Evolutionary conservation across 441 rosid species (phyloP).

Genomic region (Cnidoscolus chayamansa): DNA sequence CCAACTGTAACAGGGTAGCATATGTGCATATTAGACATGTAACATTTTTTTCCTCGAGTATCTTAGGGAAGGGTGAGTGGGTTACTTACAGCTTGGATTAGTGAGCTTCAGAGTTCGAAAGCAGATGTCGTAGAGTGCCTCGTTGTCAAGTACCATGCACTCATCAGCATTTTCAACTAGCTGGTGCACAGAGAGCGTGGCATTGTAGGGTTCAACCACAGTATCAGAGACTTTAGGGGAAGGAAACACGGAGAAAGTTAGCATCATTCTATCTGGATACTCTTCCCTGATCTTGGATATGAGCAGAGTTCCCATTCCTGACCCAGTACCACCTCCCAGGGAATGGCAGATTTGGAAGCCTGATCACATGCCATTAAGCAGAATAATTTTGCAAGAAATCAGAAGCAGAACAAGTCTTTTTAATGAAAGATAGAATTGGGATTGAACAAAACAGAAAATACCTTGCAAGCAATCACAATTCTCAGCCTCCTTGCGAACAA

Average conservation of each 20-base stretch:
- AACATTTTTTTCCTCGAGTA: neutral
- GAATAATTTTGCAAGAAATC: neutral
- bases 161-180: slow-evolving; percentile 53
- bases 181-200: slow-evolving; percentile 51
- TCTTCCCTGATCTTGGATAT: slow-evolving; percentile 53
- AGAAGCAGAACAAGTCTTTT: too few relatives aligned
- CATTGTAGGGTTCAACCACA: slow-evolving; percentile 49
- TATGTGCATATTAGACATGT: neutral
- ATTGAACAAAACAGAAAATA: slow-evolving; percentile 1
- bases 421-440: neutral
- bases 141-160: slow-evolving; percentile 49
- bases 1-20: slow-evolving; percentile 31
- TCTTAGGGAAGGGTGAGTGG: neutral
- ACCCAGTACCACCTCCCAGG: slow-evolving; percentile 50
- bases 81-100: slow-evolving; percentile 47
- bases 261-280: slow-evolving; percentile 50
- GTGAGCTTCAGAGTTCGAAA: slow-evolving; percentile 48
- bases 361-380: slow-evolving; percentile 9
- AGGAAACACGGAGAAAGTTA: slow-evolving; percentile 49
- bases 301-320: slow-evolving; percentile 51
- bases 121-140: slow-evolving; percentile 49
- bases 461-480: slow-evolving; percentile 57
- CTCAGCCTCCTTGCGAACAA: slow-evolving; percentile 48
- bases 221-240: slow-evolving; percentile 52
- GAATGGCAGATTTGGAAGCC: slow-evolving; percentile 53